Percentiles rank a stretch among this genome's conserved stretches.
These are phyloP conservation scores for Ormosia semicastrata DNA, from an alignment of 306 rosid species.

Conservation along the genomic window DNA sequence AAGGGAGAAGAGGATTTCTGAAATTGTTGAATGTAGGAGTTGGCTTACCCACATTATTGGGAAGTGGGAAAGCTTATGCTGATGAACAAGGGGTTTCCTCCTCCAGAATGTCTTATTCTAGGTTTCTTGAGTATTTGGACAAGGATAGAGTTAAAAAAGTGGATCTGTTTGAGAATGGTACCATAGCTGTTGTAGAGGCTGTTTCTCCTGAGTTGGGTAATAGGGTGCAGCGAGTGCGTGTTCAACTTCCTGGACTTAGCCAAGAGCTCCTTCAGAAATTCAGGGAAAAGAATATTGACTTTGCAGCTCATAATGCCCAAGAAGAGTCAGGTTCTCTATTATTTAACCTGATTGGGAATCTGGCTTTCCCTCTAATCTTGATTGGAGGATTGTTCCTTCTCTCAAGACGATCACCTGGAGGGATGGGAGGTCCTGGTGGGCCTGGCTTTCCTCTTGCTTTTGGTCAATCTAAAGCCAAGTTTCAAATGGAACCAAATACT, in stretches of 20 bases:
- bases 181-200: constrained; percentile 89
- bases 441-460: constrained; percentile 84
- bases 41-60: constrained; percentile 67
- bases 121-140: constrained; percentile 92
- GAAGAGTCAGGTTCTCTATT: constrained; percentile 89
- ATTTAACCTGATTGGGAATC: constrained; percentile 84
- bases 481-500: constrained; percentile 97
- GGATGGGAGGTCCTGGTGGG: constrained; percentile 96
- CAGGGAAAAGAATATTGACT: constrained; percentile 93
- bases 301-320: constrained; percentile 98
- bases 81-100: constrained; percentile 94
- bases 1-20: constrained; percentile 82
- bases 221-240: constrained; percentile 87
- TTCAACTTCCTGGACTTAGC: constrained; percentile 95
- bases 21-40: constrained; percentile 69
- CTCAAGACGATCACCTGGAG: constrained; percentile 93
- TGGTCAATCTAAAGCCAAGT: constrained; percentile 97
- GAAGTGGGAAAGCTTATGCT: constrained; percentile 67
- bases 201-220: constrained; percentile 90
- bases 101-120: constrained; percentile 95
- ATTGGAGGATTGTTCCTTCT: constrained; percentile 93
- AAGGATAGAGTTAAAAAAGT: constrained; percentile 89
- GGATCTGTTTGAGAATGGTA: constrained; percentile 90
- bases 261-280: constrained; percentile 97
- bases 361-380: constrained; percentile 88